Evolutionary conservation across 164 flowering plant genomes (phyloP).

Genomic region (Brasenia schreberi): DNA sequence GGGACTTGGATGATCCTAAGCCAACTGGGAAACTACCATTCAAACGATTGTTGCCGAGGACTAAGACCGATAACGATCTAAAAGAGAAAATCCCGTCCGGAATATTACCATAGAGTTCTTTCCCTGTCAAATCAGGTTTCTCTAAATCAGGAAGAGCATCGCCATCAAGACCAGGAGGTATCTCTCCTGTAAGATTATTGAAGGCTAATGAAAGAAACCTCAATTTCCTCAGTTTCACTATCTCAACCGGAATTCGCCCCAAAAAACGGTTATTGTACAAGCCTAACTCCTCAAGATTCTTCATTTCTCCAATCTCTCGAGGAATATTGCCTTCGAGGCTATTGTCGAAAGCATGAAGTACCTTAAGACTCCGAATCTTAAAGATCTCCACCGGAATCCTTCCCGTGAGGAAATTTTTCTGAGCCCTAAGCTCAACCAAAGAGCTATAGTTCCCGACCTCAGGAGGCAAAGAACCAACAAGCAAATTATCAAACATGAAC

Average conservation of each 20-base stretch:
- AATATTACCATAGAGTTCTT: slow-evolving; percentile 6
- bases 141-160: slow-evolving; percentile 3
- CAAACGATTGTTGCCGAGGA: slow-evolving; percentile 5
- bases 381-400: slow-evolving; percentile 4
- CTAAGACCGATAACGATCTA: slow-evolving; percentile 4
- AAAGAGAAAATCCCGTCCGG: slow-evolving; percentile 5
- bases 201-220: slow-evolving; percentile 6
- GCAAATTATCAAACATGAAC: slow-evolving; percentile 3
- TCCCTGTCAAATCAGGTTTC: slow-evolving; percentile 6
- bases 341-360: slow-evolving; percentile 3
- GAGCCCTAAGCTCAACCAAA: slow-evolving; percentile 1
- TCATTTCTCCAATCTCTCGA: slow-evolving; percentile 4
- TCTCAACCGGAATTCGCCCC: slow-evolving; percentile 5
- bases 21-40: slow-evolving; percentile 8
- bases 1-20: slow-evolving; percentile 2
- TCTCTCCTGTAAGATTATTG: slow-evolving; percentile 6
- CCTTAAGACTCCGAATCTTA: slow-evolving; percentile 4
- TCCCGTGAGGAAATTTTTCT: slow-evolving; percentile 4
- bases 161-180: slow-evolving; percentile 4
- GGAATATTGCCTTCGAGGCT: slow-evolving; percentile 5
- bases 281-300: slow-evolving; percentile 5
- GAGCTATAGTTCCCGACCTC: slow-evolving; percentile 6
- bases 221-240: slow-evolving; percentile 4
- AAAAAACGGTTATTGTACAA: slow-evolving; percentile 8
- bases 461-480: slow-evolving; percentile 9